Percentiles rank a stretch among this genome's conserved stretches.
Conservation (phyloP, 2,329 filamentous ascomycete species). For the Penicillium sp. region DNA sequence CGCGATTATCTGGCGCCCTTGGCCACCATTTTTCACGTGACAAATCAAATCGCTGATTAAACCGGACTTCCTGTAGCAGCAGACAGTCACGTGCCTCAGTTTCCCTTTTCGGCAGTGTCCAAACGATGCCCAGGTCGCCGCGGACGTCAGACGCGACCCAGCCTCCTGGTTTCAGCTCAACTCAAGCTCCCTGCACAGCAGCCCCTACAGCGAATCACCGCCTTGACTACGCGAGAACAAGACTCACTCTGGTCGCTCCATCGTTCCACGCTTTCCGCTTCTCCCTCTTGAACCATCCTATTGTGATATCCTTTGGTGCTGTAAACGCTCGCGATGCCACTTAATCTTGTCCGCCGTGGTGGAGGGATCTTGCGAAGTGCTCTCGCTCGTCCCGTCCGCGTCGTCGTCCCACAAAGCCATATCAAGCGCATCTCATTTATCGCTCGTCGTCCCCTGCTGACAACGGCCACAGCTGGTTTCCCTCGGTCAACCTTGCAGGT, state of each 20-base stretch:
- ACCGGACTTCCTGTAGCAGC: not conserved
- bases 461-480: constrained; percentile 18
- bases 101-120: constrained; percentile 32
- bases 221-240: constrained; percentile 9
- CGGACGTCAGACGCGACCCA: constrained; percentile 26
- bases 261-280: not conserved
- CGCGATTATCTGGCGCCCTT: constrained; percentile 2
- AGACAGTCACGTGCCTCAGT: constrained; percentile 21
- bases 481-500: constrained; percentile 25
- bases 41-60: not conserved
- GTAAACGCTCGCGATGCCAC: constrained; percentile 34
- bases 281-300: not conserved
- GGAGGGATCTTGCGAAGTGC: constrained; percentile 36
- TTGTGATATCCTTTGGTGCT: constrained; percentile 6
- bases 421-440: constrained; percentile 33
- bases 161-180: constrained; percentile 38
- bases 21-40: constrained; percentile 20
- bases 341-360: constrained; percentile 37
- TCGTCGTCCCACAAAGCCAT: constrained; percentile 33
- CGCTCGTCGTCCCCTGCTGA: constrained; percentile 22
- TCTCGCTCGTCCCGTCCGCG: constrained; percentile 32
- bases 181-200: constrained; percentile 23
- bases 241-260: not conserved
- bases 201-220: constrained; percentile 17
- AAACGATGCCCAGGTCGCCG: constrained; percentile 23